Evolutionary conservation across 768 basidiomycete species (phyloP).

Genomic region (Termitomyces sp.): DNA sequence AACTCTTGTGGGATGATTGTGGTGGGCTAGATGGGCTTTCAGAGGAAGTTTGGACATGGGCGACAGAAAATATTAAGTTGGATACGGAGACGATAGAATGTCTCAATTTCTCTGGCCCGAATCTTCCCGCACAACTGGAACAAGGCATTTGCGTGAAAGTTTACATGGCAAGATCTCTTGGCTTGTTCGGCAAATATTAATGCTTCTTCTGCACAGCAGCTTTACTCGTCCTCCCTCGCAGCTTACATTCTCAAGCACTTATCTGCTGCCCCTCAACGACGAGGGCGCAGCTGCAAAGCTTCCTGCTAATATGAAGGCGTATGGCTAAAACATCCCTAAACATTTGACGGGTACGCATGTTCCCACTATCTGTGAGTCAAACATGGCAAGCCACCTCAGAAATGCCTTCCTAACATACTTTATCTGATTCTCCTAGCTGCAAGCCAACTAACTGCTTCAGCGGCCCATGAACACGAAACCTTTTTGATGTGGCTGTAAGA

Average conservation of each 20-base stretch:
- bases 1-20: constrained; percentile 54
- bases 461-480: neutral
- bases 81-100: constrained; percentile 30
- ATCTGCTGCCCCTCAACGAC: constrained; percentile 29
- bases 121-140: neutral
- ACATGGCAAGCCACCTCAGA: neutral
- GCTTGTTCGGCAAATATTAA: constrained; percentile 13
- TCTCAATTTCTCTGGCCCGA: neutral
- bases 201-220: constrained; percentile 20
- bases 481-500: neutral
- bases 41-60: constrained; percentile 59
- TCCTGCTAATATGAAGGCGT: constrained; percentile 26
- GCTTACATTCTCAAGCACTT: constrained; percentile 45
- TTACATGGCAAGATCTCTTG: constrained; percentile 2
- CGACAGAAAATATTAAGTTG: constrained; percentile 32
- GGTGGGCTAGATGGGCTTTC: constrained; percentile 62
- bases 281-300: constrained; percentile 32
- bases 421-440: neutral
- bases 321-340: constrained; percentile 15
- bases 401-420: neutral
- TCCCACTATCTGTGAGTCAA: neutral
- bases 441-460: neutral
- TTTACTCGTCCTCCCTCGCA: constrained; percentile 44
- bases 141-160: neutral
- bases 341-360: constrained; percentile 2